Conservation (phyloP, 2,329 filamentous ascomycete genomes). For the Hymenoscyphus fraxineus region DNA sequence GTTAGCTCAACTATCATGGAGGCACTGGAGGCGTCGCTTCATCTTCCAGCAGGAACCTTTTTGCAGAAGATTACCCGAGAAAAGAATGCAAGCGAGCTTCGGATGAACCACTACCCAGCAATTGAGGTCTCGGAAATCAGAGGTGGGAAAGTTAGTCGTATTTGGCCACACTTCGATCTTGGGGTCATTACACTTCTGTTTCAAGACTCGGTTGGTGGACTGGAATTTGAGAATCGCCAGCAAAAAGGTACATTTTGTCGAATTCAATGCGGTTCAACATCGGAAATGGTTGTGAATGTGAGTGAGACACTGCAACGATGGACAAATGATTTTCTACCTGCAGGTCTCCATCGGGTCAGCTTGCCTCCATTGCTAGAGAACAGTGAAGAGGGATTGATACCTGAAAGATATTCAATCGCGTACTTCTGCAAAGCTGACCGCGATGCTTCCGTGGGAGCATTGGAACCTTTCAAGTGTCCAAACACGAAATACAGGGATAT, state of each 20-base stretch:
- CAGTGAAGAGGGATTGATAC: not conserved
- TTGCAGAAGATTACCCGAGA: conserved; percentile 7
- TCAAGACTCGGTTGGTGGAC: conserved; percentile 42
- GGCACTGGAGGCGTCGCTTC: conserved; percentile 11
- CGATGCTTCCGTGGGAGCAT: conserved; percentile 11
- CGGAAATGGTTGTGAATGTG: conserved; percentile 42
- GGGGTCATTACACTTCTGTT: conserved; percentile 45
- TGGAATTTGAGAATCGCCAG: conserved; percentile 43
- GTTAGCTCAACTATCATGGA: conserved; percentile 9
- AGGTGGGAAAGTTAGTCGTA: conserved; percentile 5
- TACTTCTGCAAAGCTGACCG: conserved; percentile 18
- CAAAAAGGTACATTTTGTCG: conserved; percentile 37
- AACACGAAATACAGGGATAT: conserved; percentile 12
- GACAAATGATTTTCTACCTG: conserved; percentile 15
- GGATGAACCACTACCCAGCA: conserved; percentile 42
- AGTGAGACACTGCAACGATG: conserved; percentile 37
- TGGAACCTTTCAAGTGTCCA: conserved; percentile 6
- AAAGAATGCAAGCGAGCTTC: conserved; percentile 26
- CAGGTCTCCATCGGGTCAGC: conserved; percentile 16
- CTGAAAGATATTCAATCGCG: conserved; percentile 9
- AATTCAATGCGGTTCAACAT: conserved; percentile 22
- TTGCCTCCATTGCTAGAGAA: conserved; percentile 4
- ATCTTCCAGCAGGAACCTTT: conserved; percentile 9
- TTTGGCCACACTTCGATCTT: conserved; percentile 40
- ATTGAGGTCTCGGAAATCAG: conserved; percentile 29